phyloP scores from a whole-genome alignment of 2,329 filamentous ascomycete species.

The Triangularia verruculosa region DNA sequence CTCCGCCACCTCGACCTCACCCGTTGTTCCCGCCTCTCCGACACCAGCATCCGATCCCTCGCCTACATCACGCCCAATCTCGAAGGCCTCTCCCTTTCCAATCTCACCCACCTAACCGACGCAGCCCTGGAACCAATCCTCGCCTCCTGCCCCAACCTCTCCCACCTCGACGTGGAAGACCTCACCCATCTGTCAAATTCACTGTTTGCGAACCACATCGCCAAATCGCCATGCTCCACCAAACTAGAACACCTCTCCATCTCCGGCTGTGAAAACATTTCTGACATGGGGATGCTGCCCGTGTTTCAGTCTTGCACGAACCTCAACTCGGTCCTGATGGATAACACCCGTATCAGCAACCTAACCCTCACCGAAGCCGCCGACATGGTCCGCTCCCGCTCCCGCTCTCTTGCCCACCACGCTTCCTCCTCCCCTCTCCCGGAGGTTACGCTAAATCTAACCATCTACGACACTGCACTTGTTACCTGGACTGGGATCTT shows the following conservation, averaged over 20 bases:
- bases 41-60: constrained; percentile 66
- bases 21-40: constrained; percentile 71
- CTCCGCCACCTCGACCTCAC: constrained; percentile 84
- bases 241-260: constrained; percentile 77
- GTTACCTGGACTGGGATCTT: constrained; percentile 90
- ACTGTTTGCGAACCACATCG: constrained; percentile 67
- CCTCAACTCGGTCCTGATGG: constrained; percentile 74
- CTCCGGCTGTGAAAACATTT: constrained; percentile 83
- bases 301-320: constrained; percentile 71
- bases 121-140: constrained; percentile 69
- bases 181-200: constrained; percentile 73
- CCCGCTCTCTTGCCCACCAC: constrained; percentile 46
- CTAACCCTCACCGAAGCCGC: constrained; percentile 82
- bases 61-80: constrained; percentile 73
- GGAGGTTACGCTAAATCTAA: constrained; percentile 66
- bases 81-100: constrained; percentile 78
- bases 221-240: constrained; percentile 70
- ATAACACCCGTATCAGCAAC: constrained; percentile 90
- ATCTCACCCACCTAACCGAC: constrained; percentile 73
- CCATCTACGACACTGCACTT: constrained; percentile 87
- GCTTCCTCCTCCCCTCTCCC: constrained; percentile 38
- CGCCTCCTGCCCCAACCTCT: constrained; percentile 71
- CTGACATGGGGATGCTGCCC: constrained; percentile 79
- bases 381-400: constrained; percentile 68
- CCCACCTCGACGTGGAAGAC: constrained; percentile 88